Base-by-base conservation (phyloP, 345 rosid genomes). In the Acer campestre region DNA sequence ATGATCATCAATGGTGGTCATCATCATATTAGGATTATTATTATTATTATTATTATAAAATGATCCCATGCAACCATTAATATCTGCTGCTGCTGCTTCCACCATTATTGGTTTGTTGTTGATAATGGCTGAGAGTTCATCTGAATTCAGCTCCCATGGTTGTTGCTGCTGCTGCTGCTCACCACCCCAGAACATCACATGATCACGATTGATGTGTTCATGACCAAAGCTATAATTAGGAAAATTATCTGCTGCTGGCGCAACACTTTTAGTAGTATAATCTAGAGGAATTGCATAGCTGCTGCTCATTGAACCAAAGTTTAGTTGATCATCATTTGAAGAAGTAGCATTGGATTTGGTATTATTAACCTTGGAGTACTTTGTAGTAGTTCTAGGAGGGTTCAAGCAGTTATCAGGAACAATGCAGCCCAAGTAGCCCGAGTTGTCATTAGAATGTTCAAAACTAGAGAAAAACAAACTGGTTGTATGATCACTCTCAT, bases 361-460 rank as follows among this genome's bases (percentile, higher is more conserved):
- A 23, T 56, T 35, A 35, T 35, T 35, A 35, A 35, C 31, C 6
- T 70, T 51, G 73, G 61, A 16, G 13, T 27, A 35, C 38, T 35
- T 69, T 25, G 59, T 25, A 3, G 16, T 38, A 59, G 1, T 71
- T 5, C 10, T 73, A 70, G 97, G 87, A 48, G 97, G 99, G 77
- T 90, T 92, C 74, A 95, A 82, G 89, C 99, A 95, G 84, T 82
- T 91, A 67, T 90, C 91, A 35, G 99, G 99, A 67, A 95, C 99
- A 83, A 95, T 90, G 89, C 97, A 92, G 79, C 89, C 91, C 88
- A 95, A 82, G 88, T 93, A 93, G 61, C 99, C 99, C 0, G 99
- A 95, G 86, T 93, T 94, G 38, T 35, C 38, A 58, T 59, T 22
- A 59, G 81, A 77, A 38, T 53, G n/a, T 53, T 84, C 74, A 48